These are phyloP conservation scores for Boletus patriciae DNA, from an alignment of 768 basidiomycete species.

Conservation along the genomic window DNA sequence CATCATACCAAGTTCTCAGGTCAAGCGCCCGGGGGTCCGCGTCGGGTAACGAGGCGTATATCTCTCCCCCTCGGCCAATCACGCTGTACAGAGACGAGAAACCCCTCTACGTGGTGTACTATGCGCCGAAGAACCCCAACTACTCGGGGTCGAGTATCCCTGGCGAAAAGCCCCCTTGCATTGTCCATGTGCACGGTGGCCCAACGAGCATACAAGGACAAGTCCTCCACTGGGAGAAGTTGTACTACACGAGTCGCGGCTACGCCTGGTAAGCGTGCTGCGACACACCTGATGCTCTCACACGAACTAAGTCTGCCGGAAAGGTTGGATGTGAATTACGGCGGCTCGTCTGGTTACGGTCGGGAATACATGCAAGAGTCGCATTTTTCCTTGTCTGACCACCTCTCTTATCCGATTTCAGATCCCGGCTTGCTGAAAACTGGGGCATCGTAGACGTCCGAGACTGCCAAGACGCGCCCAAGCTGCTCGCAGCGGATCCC, in stretches of 20 bases:
- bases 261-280: slow-evolving; percentile 59
- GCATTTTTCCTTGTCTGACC: background rate
- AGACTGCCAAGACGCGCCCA: slow-evolving; percentile 60
- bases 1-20: slow-evolving; percentile 23
- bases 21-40: slow-evolving; percentile 22
- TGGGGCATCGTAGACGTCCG: slow-evolving; percentile 78
- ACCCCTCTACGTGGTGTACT: slow-evolving; percentile 62
- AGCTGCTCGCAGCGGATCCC: slow-evolving; percentile 44
- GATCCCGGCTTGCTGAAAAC: slow-evolving; percentile 51
- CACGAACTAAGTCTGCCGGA: background rate
- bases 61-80: slow-evolving; percentile 52
- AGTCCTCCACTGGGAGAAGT: slow-evolving; percentile 51
- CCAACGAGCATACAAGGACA: slow-evolving; percentile 55
- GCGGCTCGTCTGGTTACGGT: slow-evolving; percentile 75
- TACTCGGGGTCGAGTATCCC: slow-evolving; percentile 48
- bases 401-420: slow-evolving; percentile 20
- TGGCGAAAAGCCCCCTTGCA: slow-evolving; percentile 65
- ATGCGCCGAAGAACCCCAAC: slow-evolving; percentile 63
- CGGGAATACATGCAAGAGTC: slow-evolving; percentile 53
- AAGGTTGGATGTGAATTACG: slow-evolving; percentile 75
- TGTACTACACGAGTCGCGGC: slow-evolving; percentile 70
- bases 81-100: slow-evolving; percentile 39
- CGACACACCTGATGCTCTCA: too few species aligned
- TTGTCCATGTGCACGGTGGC: slow-evolving; percentile 69
- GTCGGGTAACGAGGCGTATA: slow-evolving; percentile 23